A percentile compares a stretch with the other conserved stretches of the same genome.
Conservation (phyloP, 139 green algal species). For the Chlamydomonas sp. region DNA sequence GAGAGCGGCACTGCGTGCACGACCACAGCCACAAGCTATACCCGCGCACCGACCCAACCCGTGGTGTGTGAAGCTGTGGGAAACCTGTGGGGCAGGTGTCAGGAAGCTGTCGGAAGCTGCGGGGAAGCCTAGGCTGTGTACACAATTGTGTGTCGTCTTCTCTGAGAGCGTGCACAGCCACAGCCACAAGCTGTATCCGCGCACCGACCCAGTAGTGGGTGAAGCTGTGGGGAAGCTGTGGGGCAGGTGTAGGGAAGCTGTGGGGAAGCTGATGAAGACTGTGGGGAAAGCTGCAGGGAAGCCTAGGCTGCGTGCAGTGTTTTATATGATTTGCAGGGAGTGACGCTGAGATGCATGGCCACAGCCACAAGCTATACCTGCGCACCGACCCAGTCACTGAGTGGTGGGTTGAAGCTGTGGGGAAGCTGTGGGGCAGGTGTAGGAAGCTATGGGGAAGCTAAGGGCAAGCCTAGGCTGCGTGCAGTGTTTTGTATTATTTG, state of each 20-base stretch:
- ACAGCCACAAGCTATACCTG: conserved; percentile 60
- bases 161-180: conserved; percentile 22
- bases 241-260: too few species aligned
- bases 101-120: too few species aligned
- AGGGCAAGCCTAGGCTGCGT: too few species aligned
- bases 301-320: too few species aligned
- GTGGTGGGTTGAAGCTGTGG: too few species aligned
- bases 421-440: not conserved
- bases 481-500: too few species aligned
- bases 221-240: not conserved
- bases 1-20: conserved; percentile 49
- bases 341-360: conserved; percentile 43
- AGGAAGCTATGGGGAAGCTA: too few species aligned
- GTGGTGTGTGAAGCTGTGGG: conserved; percentile 40
- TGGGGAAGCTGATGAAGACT: too few species aligned
- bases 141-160: too few species aligned
- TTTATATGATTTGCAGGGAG: too few species aligned
- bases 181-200: conserved; percentile 58
- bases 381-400: conserved; percentile 76
- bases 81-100: not conserved
- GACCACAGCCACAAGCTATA: conserved; percentile 53
- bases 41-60: conserved; percentile 69
- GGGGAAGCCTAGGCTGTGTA: too few species aligned
- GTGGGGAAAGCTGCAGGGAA: too few species aligned
- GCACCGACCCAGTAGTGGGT: conserved; percentile 70